Conservation (phyloP, 495 filamentous ascomycete species). For the Lasiosphaeria hispida region DNA sequence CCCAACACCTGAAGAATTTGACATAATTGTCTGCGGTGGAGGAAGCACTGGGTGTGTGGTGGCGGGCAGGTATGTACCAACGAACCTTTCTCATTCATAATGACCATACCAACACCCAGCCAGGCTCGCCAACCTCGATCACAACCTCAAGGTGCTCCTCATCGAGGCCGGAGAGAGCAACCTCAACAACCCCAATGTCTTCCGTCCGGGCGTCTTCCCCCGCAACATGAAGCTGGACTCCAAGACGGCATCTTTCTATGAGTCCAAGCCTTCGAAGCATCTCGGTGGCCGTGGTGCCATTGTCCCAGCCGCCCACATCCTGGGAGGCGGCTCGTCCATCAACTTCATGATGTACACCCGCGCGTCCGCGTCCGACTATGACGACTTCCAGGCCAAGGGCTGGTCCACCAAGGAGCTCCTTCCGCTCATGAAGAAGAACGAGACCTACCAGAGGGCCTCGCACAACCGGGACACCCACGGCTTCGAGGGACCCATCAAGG, state of each 20-base stretch:
- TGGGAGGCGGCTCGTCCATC: conserved; percentile 76
- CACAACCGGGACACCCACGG: conserved; percentile 77
- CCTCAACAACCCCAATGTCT: conserved; percentile 82
- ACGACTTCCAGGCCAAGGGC: conserved; percentile 78
- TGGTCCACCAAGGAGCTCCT: conserved; percentile 78
- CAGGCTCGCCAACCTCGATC: conserved; percentile 74
- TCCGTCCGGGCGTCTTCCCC: conserved; percentile 74
- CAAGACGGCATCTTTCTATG: conserved; percentile 83
- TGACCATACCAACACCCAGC: neutral
- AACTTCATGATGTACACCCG: conserved; percentile 65
- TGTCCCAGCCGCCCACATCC: conserved; percentile 75
- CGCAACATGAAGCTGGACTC: conserved; percentile 59
- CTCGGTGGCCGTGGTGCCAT: conserved; percentile 69
- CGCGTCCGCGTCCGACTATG: conserved; percentile 70
- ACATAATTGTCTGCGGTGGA: conserved; percentile 81
- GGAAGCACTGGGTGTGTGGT: conserved; percentile 71
- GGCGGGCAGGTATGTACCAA: conserved; percentile 54
- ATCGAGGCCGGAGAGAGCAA: conserved; percentile 80
- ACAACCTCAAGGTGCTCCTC: conserved; percentile 74
- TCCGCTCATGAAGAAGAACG: conserved; percentile 79
- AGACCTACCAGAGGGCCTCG: conserved; percentile 75
- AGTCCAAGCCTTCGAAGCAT: conserved; percentile 71
- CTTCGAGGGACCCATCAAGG: conserved; percentile 80
- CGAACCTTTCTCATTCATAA: neutral
- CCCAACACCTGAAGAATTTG: conserved; percentile 65